Conservation (phyloP, 495 filamentous ascomycete species). For the Pyrenula aspistea region DNA sequence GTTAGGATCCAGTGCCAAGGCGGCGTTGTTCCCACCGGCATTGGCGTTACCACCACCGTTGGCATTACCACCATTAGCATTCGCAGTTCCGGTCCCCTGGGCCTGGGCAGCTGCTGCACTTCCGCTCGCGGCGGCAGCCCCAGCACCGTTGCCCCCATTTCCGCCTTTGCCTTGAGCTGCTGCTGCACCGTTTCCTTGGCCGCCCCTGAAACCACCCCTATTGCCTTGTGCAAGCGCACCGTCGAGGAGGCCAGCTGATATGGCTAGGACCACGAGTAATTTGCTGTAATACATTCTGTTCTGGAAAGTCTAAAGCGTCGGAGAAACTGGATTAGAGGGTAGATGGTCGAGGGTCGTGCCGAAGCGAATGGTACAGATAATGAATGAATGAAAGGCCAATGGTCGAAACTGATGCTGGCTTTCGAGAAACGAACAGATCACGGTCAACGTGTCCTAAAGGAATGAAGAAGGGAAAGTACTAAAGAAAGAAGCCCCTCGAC, state of each 20-base stretch:
- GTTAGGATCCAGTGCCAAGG: slow-evolving; percentile 24
- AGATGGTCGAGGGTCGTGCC: not conserved
- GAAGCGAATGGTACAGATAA: not conserved
- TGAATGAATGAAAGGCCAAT: not conserved
- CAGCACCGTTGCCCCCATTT: not conserved
- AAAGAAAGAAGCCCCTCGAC: slow-evolving; percentile 5
- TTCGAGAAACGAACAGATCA: slow-evolving; percentile 1
- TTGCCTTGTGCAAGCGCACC: slow-evolving; percentile 2
- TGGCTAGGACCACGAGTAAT: slow-evolving; percentile 1
- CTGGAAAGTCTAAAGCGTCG: not conserved
- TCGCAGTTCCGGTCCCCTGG: not conserved
- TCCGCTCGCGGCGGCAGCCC: not conserved
- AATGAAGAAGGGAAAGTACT: not conserved
- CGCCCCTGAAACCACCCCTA: not conserved
- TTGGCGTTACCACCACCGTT: not conserved
- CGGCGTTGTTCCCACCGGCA: not conserved
- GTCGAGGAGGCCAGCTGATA: slow-evolving; percentile 3
- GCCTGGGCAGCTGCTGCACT: not conserved
- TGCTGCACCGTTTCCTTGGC: not conserved
- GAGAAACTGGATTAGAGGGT: not conserved
- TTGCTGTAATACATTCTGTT: slow-evolving; percentile 6
- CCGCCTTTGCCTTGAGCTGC: not conserved
- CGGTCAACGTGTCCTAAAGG: slow-evolving; percentile 7
- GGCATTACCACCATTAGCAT: not conserved
- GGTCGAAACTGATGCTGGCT: not conserved